Percentiles rank a stretch among this genome's conserved stretches.
Evolutionary conservation across 2,329 filamentous ascomycete species (phyloP).

Genomic region (Karstenula rhodostoma): DNA sequence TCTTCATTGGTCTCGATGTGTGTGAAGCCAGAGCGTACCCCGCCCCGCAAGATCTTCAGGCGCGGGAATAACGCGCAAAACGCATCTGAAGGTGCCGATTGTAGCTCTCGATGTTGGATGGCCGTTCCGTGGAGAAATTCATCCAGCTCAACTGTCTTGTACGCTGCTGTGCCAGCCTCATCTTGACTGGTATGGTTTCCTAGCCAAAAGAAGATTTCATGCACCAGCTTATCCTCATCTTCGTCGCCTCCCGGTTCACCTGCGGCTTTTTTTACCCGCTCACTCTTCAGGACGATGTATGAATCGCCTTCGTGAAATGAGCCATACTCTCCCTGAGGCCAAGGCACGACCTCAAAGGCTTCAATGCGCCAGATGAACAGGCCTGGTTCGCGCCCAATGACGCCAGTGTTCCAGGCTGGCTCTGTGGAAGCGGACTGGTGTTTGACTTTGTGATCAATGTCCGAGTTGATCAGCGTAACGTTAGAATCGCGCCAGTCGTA

Average conservation of each 20-base stretch:
- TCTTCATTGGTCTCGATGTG: conserved; percentile 63
- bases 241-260: conserved; percentile 41
- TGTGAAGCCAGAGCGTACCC: conserved; percentile 68
- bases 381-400: conserved; percentile 62
- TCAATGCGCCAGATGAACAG: conserved; percentile 73
- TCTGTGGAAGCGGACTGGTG: conserved; percentile 71
- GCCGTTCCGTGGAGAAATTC: conserved; percentile 70
- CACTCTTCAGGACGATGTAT: conserved; percentile 71
- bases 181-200: conserved; percentile 72
- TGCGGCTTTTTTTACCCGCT: conserved; percentile 60
- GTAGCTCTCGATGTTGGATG: conserved; percentile 71
- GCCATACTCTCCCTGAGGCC: conserved; percentile 65
- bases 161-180: conserved; percentile 72
- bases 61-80: conserved; percentile 69
- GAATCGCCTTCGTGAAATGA: conserved; percentile 73
- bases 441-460: conserved; percentile 73
- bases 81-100: conserved; percentile 65
- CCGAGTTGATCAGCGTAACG: conserved; percentile 69
- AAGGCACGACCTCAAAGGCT: conserved; percentile 69
- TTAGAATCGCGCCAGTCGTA: conserved; percentile 75
- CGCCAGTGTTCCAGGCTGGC: conserved; percentile 71
- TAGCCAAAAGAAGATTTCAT: conserved; percentile 77
- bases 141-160: conserved; percentile 76
- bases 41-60: conserved; percentile 67
- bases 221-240: conserved; percentile 40